Percentiles rank a stretch among this genome's conserved stretches.
Evolutionary conservation across 1,284 basidiomycete genomes (phyloP).

Genomic region (Ceratobasidium sp.): DNA sequence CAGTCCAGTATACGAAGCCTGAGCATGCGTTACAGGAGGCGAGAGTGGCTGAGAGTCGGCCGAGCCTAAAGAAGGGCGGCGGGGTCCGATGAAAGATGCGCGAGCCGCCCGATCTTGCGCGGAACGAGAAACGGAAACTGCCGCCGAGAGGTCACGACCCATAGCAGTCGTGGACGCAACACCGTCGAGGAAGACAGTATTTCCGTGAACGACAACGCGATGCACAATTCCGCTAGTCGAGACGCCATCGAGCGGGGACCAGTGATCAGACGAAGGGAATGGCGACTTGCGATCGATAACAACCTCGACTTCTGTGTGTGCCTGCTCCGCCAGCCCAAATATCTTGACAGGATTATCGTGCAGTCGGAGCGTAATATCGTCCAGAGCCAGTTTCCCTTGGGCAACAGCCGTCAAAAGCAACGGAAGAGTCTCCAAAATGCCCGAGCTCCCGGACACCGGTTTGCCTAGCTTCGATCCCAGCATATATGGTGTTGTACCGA

Average conservation of each 20-base stretch:
- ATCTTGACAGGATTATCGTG: constrained; percentile 94
- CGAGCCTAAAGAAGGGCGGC: constrained; percentile 47
- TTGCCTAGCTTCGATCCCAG: constrained; percentile 77
- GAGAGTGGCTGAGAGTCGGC: constrained; percentile 46
- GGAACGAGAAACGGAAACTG: constrained; percentile 56
- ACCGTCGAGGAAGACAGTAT: constrained; percentile 94
- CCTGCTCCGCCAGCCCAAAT: constrained; percentile 88
- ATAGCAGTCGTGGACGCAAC: constrained; percentile 66
- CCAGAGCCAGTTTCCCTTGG: constrained; percentile 81
- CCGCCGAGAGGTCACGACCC: constrained; percentile 85
- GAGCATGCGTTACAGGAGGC: constrained; percentile 48
- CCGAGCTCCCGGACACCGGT: constrained; percentile 75
- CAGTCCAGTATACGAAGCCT: constrained; percentile 31
- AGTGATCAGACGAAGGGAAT: constrained; percentile 67
- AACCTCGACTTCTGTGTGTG: constrained; percentile 91
- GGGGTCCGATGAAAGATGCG: constrained; percentile 52
- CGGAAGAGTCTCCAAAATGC: constrained; percentile 89
- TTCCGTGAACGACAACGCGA: constrained; percentile 91
- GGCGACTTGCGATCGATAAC: constrained; percentile 81
- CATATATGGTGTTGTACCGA: constrained; percentile 85
- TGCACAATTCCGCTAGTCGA: constrained; percentile 82
- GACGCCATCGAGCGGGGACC: constrained; percentile 86
- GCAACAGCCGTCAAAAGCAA: constrained; percentile 89
- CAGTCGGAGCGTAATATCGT: constrained; percentile 82
- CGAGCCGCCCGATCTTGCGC: constrained; percentile 49